Percentiles rank a stretch among this genome's conserved stretches.
Evolutionary conservation across 2,329 filamentous ascomycete genomes (phyloP).

Genomic region (Aspergillaceae sp.): DNA sequence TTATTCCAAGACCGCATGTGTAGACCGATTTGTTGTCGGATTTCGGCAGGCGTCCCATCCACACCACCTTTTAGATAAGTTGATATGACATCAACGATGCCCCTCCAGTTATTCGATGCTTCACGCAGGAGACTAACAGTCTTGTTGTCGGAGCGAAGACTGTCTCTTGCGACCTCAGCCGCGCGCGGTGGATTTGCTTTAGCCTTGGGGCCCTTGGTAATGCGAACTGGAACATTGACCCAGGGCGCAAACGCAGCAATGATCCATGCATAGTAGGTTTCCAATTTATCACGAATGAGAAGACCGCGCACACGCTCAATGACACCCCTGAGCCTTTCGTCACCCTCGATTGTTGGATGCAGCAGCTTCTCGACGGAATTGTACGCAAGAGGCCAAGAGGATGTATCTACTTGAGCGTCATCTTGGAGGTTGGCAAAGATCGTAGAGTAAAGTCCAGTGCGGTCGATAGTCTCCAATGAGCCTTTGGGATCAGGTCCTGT

Average conservation of each 20-base stretch:
- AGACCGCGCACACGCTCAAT: conserved; percentile 29
- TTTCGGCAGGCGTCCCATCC: conserved; percentile 22
- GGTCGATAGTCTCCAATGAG: conserved; percentile 32
- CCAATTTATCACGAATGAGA: conserved; percentile 56
- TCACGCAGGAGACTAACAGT: conserved; percentile 59
- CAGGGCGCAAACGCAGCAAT: conserved; percentile 69
- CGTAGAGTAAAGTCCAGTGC: conserved; percentile 30
- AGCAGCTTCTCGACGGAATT: conserved; percentile 50
- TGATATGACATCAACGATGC: conserved; percentile 56
- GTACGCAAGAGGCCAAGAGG: conserved; percentile 57
- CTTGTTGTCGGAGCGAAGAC: conserved; percentile 71
- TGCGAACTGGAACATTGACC: conserved; percentile 42
- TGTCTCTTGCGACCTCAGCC: conserved; percentile 61
- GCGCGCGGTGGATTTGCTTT: conserved; percentile 53
- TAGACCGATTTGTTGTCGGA: conserved; percentile 29
- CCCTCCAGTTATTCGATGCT: conserved; percentile 52
- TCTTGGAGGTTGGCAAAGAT: conserved; percentile 38
- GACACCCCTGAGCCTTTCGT: conserved; percentile 39
- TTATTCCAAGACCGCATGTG: conserved; percentile 28
- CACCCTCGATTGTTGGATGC: conserved; percentile 25
- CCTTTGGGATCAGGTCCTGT: conserved; percentile 31
- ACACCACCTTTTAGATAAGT: conserved; percentile 20
- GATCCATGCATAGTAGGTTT: conserved; percentile 66
- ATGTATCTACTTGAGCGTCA: conserved; percentile 48
- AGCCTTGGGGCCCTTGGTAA: conserved; percentile 32